phyloP scores from a whole-genome alignment of 805 yeast genomes.

The Saccharomycopsis oosterbeekiorum region DNA sequence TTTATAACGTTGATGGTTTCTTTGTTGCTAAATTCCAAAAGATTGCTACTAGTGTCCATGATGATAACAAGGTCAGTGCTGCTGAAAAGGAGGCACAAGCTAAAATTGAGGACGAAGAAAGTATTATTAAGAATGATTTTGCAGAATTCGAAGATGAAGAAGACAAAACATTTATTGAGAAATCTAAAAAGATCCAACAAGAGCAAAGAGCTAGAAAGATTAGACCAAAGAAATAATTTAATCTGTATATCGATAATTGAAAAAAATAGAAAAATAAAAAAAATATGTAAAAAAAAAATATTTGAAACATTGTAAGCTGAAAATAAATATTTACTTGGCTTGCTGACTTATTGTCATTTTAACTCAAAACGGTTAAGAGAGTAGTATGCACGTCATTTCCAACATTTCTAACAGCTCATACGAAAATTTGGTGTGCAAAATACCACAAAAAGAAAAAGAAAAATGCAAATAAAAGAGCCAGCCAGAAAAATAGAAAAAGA shows the following conservation, averaged over 20 bases:
- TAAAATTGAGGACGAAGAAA: constrained; percentile 62
- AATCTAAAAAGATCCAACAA: constrained; percentile 53
- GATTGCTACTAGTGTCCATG: constrained; percentile 77
- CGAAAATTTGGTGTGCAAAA: neutral
- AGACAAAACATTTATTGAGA: constrained; percentile 64
- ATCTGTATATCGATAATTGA: neutral
- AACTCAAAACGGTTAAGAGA: neutral
- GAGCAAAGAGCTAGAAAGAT: constrained; percentile 70
- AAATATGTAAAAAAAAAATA: neutral
- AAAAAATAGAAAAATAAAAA: neutral
- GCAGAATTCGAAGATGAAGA: constrained; percentile 70
- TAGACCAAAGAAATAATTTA: constrained; percentile 25
- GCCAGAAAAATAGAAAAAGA: neutral
- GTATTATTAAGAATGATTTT: constrained; percentile 77
- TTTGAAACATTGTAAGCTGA: neutral
- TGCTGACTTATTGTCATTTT: neutral
- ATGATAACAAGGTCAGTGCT: constrained; percentile 79
- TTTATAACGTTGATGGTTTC: constrained; percentile 97
- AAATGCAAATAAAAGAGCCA: neutral
- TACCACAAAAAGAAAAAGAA: too few relatives aligned
- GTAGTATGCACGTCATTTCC: neutral
- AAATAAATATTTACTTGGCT: neutral
- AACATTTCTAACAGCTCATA: neutral
- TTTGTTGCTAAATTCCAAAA: constrained; percentile 94
- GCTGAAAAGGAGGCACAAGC: constrained; percentile 74